Percentiles rank a stretch among this genome's conserved stretches.
phyloP scores from a whole-genome alignment of 2,329 filamentous ascomycete species.

The Aureobasidium sp. region DNA sequence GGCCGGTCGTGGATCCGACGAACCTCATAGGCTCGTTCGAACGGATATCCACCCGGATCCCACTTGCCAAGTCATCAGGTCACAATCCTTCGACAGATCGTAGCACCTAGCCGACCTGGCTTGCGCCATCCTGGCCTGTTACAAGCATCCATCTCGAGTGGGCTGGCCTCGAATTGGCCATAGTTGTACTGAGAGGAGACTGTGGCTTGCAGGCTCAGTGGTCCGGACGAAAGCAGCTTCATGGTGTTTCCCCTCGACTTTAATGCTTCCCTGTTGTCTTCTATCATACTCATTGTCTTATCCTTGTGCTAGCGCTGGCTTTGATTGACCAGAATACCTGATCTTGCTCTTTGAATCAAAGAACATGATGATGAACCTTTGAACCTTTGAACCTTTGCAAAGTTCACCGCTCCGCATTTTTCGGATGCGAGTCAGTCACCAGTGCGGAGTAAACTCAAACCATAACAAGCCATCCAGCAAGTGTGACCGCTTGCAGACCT shows the following conservation, averaged over 20 bases:
- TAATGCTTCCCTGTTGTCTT: background rate
- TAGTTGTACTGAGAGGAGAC: background rate
- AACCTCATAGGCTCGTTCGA: slow-evolving; percentile 12
- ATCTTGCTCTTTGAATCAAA: background rate
- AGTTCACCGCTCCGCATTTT: too few species aligned
- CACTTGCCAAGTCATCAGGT: slow-evolving; percentile 1
- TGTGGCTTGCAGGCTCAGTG: background rate
- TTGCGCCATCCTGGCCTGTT: background rate
- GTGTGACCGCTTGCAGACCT: too few species aligned
- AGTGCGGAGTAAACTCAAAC: background rate
- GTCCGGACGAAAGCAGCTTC: background rate
- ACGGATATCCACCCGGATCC: background rate
- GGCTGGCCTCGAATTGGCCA: background rate
- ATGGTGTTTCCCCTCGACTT: background rate
- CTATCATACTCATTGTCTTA: background rate
- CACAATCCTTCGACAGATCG: background rate
- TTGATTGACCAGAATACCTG: background rate
- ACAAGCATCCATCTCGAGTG: background rate
- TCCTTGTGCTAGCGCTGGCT: background rate
- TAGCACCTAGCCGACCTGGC: background rate
- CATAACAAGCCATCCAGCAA: background rate
- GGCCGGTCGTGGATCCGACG: background rate
- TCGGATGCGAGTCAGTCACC: background rate
- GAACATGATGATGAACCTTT: background rate
- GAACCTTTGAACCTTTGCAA: background rate